Evolutionary conservation across 495 filamentous ascomycete genomes (phyloP), one percentile per base, ranked within the genome.

Genomic region (Penicillium longicatenatum): DNA sequence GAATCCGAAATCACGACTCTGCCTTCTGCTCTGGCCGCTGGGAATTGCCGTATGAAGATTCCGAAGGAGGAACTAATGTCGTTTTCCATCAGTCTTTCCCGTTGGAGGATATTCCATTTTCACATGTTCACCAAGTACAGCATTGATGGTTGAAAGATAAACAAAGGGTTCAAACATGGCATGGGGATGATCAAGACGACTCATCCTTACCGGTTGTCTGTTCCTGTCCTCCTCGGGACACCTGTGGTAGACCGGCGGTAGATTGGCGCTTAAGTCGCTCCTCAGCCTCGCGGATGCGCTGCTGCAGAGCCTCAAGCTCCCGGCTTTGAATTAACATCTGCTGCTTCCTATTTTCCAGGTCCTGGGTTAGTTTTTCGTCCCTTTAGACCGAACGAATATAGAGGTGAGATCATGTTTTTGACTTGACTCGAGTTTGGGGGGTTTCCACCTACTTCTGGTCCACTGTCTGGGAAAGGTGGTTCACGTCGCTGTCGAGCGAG

Each of bases 271-370:
- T 87, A 11, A 98, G 82, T 19, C 88, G 87, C 63, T 86, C 77
- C 74, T 98, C 93, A 58, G 93, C 91, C 64, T 91, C 91, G 59
- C 86, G 88, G 50, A 98, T 85, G 50, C 85, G 85, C 16, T 84
- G 85, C 73, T 97, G 91, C 54, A 98, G 86, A 39, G 86, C 85
- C 73, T 96, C 86, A 61, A 98, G 84, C 68, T 98, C 92, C 20
- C 83, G 81, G 44, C 79, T 85, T 65, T 93, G 90, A 37, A 85
- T 84, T 52, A 82, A 83, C 68, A 98, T 86, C 86, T 93, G 72
- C 82, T 95, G 74, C 60, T 68, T 75, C 60, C 80, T 82, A 51
- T 44, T n/a, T 12, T 22, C 16, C 26, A 20, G 14, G 19, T 30
- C 22, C 51, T 51, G 20, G 43, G 48, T 52, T 50, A 53, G 45